Conservation (phyloP, 1,139 yeast species). For the Nadsonia starkeyi-henricii region DNA sequence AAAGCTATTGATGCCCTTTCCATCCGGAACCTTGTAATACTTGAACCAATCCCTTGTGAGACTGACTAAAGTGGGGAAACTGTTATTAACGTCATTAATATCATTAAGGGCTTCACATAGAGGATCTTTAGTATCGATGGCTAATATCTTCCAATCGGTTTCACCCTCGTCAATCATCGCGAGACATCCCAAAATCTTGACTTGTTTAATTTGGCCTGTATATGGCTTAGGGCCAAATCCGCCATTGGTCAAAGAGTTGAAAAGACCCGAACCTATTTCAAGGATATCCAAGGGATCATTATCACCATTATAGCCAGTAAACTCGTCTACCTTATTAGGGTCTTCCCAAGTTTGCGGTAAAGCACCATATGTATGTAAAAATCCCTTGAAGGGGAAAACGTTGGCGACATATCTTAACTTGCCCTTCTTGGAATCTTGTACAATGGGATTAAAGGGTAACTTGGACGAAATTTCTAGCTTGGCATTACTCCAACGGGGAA, state of each 20-base stretch:
- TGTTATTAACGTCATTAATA: constrained; percentile 59
- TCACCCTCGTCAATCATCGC: constrained; percentile 88
- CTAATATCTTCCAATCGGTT: constrained; percentile 87
- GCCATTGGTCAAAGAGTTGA: constrained; percentile 21
- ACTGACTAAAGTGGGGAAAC: constrained; percentile 68
- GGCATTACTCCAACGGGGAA: constrained; percentile 86
- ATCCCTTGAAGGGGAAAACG: constrained; percentile 83
- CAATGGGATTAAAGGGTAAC: constrained; percentile 59
- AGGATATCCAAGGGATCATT: constrained; percentile 86
- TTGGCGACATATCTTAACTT: constrained; percentile 72
- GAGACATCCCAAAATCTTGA: constrained; percentile 73
- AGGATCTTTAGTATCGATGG: constrained; percentile 61
- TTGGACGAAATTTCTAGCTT: constrained; percentile 71
- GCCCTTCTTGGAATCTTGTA: constrained; percentile 78
- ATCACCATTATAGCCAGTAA: constrained; percentile 55
- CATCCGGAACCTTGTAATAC: constrained; percentile 82
- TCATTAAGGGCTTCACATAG: constrained; percentile 58
- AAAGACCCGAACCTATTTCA: constrained; percentile 67
- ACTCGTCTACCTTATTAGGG: constrained; percentile 52
- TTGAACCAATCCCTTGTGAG: constrained; percentile 86
- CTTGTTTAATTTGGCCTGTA: constrained; percentile 68
- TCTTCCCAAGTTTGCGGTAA: constrained; percentile 96
- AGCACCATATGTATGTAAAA: constrained; percentile 87
- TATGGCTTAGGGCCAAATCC: neutral
- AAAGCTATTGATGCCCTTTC: constrained; percentile 75